Conservation (phyloP, 2,329 filamentous ascomycete species). For the Calonectria hongkongensis region DNA sequence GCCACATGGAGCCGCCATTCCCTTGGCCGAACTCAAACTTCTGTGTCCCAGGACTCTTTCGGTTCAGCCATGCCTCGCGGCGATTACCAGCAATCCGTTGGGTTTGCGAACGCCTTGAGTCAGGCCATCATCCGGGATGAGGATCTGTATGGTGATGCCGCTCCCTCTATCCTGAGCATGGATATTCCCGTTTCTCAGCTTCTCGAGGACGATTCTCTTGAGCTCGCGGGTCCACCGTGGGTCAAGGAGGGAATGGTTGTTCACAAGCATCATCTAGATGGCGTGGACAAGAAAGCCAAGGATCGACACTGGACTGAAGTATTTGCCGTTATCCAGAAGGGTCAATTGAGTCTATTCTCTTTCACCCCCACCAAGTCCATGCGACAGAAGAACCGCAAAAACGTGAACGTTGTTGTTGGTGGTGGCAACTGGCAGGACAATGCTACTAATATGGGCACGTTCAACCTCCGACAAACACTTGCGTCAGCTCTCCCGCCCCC, state of each 20-base stretch:
- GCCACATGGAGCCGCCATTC: slow-evolving; percentile 98
- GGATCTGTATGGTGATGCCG: slow-evolving; percentile 71
- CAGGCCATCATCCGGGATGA: slow-evolving; percentile 98
- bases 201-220: slow-evolving; percentile 93
- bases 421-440: slow-evolving; percentile 99
- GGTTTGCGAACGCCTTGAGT: slow-evolving; percentile 96
- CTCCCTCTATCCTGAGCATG: slow-evolving; percentile 74
- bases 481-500: slow-evolving; percentile 92
- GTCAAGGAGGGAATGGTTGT: slow-evolving; percentile 97
- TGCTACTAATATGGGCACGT: slow-evolving; percentile 90
- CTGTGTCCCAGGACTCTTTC: slow-evolving; percentile 94
- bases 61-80: slow-evolving; percentile 83
- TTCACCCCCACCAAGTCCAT: slow-evolving; percentile 89
- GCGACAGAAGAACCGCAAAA: slow-evolving; percentile 78
- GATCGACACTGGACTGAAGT: slow-evolving; percentile 96
- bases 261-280: slow-evolving; percentile 96
- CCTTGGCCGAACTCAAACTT: slow-evolving; percentile 90
- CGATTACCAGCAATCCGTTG: slow-evolving; percentile 96
- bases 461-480: slow-evolving; percentile 92
- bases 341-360: slow-evolving; percentile 94
- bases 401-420: slow-evolving; percentile 79
- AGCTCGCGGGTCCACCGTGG: slow-evolving; percentile 96
- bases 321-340: slow-evolving; percentile 97
- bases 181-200: slow-evolving; percentile 77
- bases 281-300: slow-evolving; percentile 92